Percentiles rank a stretch among this genome's conserved stretches.
Evolutionary conservation across 805 yeast species (phyloP).

Genomic region (Monosporozyma solicola): DNA sequence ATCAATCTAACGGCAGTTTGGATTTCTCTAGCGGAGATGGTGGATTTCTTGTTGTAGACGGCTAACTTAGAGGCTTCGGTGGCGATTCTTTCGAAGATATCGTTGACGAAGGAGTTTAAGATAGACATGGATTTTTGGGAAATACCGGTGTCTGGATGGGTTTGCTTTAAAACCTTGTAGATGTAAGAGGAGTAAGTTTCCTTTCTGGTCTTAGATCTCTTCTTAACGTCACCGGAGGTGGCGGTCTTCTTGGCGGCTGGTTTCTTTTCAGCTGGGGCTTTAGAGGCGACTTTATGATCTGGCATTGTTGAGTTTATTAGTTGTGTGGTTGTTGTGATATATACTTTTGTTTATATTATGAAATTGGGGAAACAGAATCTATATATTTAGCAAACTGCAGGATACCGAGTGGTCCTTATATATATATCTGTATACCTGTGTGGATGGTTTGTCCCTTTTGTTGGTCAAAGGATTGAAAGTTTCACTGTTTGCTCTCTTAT

Average conservation of each 20-base stretch:
- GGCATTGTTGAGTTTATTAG: conserved; percentile 46
- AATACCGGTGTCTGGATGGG: conserved; percentile 99
- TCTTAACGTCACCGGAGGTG: conserved; percentile 69
- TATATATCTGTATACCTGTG: neutral
- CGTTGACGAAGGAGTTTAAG: conserved; percentile 97
- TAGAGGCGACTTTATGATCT: conserved; percentile 36
- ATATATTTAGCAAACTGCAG: too few relatives aligned
- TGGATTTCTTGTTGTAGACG: conserved; percentile 96
- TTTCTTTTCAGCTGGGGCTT: conserved; percentile 27
- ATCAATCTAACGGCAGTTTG: conserved; percentile 98
- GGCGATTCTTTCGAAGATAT: conserved; percentile 96
- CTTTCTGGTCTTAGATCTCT: conserved; percentile 92
- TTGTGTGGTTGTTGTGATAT: neutral
- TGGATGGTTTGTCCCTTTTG: neutral
- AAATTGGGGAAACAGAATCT: too few relatives aligned
- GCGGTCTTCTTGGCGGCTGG: conserved; percentile 87
- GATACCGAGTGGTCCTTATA: too few relatives aligned
- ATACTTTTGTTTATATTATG: neutral
- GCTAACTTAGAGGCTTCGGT: conserved; percentile 97
- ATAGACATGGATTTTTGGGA: conserved; percentile 98
- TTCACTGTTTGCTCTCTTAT: neutral
- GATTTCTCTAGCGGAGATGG: conserved; percentile 96
- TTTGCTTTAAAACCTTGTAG: conserved; percentile 97
- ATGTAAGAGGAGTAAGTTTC: conserved; percentile 97
- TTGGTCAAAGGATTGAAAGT: neutral